These are phyloP conservation scores for Haplosporangium gracile DNA, from an alignment of 192 early-diverging fungal species.

Conservation along the genomic window DNA sequence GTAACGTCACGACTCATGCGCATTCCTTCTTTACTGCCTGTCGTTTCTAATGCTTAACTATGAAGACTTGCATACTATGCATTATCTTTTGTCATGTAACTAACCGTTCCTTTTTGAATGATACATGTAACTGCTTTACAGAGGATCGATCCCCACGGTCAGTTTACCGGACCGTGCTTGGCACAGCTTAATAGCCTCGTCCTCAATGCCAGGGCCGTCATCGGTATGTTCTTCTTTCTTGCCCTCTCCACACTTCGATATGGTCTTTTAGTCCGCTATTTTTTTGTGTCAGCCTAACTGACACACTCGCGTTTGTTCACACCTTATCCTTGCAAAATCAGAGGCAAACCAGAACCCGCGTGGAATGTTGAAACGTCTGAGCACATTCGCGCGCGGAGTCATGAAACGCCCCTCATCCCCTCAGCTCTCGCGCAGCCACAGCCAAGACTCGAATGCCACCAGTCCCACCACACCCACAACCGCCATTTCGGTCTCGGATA, in stretches of 20 bases:
- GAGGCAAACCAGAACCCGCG: slow-evolving; percentile 44
- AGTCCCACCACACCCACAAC: background rate
- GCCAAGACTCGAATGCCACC: background rate
- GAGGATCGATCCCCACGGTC: slow-evolving; percentile 28
- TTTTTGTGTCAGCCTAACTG: background rate
- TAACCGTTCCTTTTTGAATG: background rate
- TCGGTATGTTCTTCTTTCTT: slow-evolving; percentile 11
- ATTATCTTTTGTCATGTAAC: background rate
- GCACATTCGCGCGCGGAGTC: slow-evolving; percentile 40
- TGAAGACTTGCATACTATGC: background rate
- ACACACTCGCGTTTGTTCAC: background rate
- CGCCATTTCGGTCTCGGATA: background rate
- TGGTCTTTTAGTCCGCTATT: background rate
- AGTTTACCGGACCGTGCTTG: slow-evolving; percentile 14
- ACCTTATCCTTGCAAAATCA: background rate
- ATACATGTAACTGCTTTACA: background rate
- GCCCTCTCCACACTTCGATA: background rate
- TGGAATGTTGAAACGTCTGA: slow-evolving; percentile 40
- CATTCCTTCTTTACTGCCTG: background rate
- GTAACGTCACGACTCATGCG: slow-evolving; percentile 2
- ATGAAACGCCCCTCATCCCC: slow-evolving; percentile 21
- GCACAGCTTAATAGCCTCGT: slow-evolving; percentile 36
- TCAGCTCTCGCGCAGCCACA: background rate
- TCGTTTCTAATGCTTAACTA: background rate
- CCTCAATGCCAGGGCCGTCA: slow-evolving; percentile 14